Base-by-base conservation (phyloP, 2,329 filamentous ascomycete genomes). In the Colletotrichum liriopes region DNA sequence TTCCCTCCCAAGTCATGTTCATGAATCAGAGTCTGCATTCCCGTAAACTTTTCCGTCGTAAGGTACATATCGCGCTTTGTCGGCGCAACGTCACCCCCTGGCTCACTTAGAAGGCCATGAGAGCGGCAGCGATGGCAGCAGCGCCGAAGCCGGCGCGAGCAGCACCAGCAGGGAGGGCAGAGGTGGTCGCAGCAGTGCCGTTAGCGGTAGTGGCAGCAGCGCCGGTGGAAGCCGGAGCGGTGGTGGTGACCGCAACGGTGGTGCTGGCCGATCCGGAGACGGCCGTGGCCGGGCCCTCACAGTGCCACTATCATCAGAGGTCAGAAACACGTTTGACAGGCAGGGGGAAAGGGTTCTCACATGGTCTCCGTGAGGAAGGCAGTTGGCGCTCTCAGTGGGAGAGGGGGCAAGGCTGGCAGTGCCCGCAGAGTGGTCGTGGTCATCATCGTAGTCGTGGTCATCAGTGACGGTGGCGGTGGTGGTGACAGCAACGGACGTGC, bases 121-220 rank as follows among this genome's bases (percentile, higher is more conserved):
- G 37, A 45, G 65, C 73, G 26, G 61, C 73, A 14, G 43, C 61
- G 18, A 72, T 51, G n/a, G 68, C 73, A 43, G 65, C 73, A 14
- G 71, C 73, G 5, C 67, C 71, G 39, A 62, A 59, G 0, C 63
- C 66, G 2, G 51, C 71, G 16, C 49, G 67, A 20, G 56, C 73
- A 32, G 66, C 73, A 11, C 67, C 73, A 16, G 67, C 67, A 2
- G 71, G 49, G 12, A 72, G 55, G 14, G 41, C 62, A 12, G 69
- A 68, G 6, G 43, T 5, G 6, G 73, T 81, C 79, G 84, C 11
- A 79, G 82, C 74, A 91, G 92, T 1, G 90, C 89, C 32, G 26
- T 47, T 18, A 14, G 20, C 62, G 18, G 55, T 52, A 29, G 65
- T 55, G 47, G 55, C 37, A 8, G 63, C 60, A n/a, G 51, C 64